Percentiles rank a stretch among this genome's conserved stretches.
Evolutionary conservation across 192 early-diverging fungal species (phyloP).

Genomic region (Entomortierella lignicola): DNA sequence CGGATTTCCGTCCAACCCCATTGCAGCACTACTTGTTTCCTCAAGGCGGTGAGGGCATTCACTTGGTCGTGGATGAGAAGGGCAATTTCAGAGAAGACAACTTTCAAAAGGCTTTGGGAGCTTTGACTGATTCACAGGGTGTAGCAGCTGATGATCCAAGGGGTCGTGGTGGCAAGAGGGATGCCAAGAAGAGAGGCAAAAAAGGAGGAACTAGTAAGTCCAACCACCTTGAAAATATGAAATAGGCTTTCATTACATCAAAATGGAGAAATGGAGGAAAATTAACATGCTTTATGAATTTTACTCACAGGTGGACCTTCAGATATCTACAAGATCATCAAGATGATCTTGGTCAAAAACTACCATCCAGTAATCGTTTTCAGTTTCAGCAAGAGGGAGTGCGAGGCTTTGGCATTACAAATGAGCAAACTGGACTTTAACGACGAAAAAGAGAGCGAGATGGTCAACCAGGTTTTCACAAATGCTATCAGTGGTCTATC

Average conservation of each 20-base stretch:
- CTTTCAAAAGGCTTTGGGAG: conserved; percentile 90
- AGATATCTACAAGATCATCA: conserved; percentile 94
- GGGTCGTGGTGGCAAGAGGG: conserved; percentile 63
- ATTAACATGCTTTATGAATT: not conserved
- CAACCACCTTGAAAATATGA: not conserved
- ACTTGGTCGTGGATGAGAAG: conserved; percentile 97
- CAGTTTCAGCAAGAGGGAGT: conserved; percentile 93
- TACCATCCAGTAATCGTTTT: conserved; percentile 99
- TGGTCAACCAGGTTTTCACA: conserved; percentile 85
- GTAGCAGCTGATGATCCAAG: conserved; percentile 60
- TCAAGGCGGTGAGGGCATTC: conserved; percentile 90
- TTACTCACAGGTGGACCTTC: conserved; percentile 60
- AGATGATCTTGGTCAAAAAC: conserved; percentile 94
- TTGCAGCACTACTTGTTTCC: conserved; percentile 98
- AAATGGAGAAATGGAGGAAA: no score
- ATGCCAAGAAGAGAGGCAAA: conserved; percentile 66
- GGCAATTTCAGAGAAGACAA: conserved; percentile 94
- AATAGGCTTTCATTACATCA: not conserved
- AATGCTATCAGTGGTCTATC: conserved; percentile 87
- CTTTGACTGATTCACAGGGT: conserved; percentile 72
- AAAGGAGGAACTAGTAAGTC: conserved; percentile 51
- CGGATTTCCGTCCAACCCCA: conserved; percentile 96
- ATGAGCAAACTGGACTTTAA: conserved; percentile 96
- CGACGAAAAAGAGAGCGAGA: conserved; percentile 81
- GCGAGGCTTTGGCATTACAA: conserved; percentile 90